Conservation (phyloP, 805 yeast species). For the Hanseniaspora pseudoguilliermondii region DNA sequence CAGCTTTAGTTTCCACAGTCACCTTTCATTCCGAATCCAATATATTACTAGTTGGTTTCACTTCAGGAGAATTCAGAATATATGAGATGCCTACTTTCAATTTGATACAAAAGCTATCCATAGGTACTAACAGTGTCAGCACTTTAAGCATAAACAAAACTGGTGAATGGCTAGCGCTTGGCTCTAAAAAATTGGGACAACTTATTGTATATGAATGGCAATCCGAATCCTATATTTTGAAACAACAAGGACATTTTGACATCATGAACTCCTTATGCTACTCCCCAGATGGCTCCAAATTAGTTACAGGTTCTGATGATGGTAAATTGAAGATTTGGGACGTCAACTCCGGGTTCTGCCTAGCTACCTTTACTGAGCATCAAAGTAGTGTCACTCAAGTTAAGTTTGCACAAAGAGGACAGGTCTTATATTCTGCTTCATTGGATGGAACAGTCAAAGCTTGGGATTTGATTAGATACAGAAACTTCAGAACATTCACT, state of each 20-base stretch:
- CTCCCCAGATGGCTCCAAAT: conserved; percentile 86
- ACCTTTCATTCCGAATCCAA: conserved; percentile 66
- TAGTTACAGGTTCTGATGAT: conserved; percentile 91
- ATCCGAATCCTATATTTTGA: conserved; percentile 84
- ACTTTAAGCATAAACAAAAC: conserved; percentile 64
- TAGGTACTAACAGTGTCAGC: conserved; percentile 84
- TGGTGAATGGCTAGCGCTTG: conserved; percentile 97
- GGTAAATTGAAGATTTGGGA: conserved; percentile 98
- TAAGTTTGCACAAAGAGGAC: conserved; percentile 77
- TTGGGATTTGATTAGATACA: conserved; percentile 84
- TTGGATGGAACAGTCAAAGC: conserved; percentile 95
- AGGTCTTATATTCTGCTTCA: conserved; percentile 81
- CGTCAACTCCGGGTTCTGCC: conserved; percentile 77
- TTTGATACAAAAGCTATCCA: conserved; percentile 70
- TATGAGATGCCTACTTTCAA: conserved; percentile 77
- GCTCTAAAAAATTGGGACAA: conserved; percentile 85
- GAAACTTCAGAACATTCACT: conserved; percentile 90
- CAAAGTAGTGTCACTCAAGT: conserved; percentile 78
- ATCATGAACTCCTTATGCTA: conserved; percentile 71
- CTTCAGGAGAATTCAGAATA: conserved; percentile 78
- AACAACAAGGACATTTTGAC: conserved; percentile 96
- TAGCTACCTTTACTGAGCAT: conserved; percentile 86
- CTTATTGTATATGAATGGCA: conserved; percentile 97
- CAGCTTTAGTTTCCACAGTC: conserved; percentile 59
- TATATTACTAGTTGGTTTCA: conserved; percentile 75